These are phyloP conservation scores for Exophiala lecanii-corni DNA, from an alignment of 2,329 filamentous ascomycete species.

Conservation along the genomic window DNA sequence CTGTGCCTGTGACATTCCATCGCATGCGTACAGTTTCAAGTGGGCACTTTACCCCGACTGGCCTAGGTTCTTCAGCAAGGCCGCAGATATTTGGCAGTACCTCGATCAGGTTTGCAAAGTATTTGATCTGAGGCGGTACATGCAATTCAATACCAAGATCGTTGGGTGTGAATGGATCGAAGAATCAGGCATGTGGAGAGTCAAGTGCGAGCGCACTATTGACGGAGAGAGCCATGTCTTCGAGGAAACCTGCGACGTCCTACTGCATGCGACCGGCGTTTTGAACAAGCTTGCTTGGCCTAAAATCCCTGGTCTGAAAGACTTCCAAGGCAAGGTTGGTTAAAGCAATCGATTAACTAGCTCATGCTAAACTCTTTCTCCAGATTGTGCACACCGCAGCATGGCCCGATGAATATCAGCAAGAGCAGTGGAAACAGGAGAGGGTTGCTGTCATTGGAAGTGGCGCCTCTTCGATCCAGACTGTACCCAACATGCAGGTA, in stretches of 20 bases:
- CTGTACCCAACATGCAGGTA: conserved; percentile 41
- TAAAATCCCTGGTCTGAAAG: conserved; percentile 38
- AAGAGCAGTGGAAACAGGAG: conserved; percentile 39
- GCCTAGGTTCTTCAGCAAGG: conserved; percentile 42
- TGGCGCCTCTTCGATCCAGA: conserved; percentile 41
- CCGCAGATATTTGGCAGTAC: conserved; percentile 45
- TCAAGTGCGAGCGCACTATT: conserved; percentile 38
- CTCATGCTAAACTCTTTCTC: neutral
- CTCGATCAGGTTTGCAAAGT: conserved; percentile 44
- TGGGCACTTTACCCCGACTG: conserved; percentile 41
- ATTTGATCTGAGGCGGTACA: conserved; percentile 48
- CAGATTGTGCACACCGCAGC: conserved; percentile 30
- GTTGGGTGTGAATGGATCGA: conserved; percentile 46
- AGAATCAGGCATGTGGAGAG: conserved; percentile 43
- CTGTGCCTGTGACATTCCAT: conserved; percentile 43
- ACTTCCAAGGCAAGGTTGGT: conserved; percentile 39
- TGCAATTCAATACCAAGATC: conserved; percentile 47
- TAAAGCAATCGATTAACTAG: neutral
- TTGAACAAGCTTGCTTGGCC: conserved; percentile 37
- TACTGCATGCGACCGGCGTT: conserved; percentile 41
- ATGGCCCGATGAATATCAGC: conserved; percentile 43
- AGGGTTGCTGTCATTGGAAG: conserved; percentile 42
- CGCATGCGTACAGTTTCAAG: conserved; percentile 40
- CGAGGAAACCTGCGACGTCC: conserved; percentile 39
- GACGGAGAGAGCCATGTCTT: conserved; percentile 35